Evolutionary conservation across 345 rosid genomes (phyloP).

Genomic region (Corchorus capsularis): DNA sequence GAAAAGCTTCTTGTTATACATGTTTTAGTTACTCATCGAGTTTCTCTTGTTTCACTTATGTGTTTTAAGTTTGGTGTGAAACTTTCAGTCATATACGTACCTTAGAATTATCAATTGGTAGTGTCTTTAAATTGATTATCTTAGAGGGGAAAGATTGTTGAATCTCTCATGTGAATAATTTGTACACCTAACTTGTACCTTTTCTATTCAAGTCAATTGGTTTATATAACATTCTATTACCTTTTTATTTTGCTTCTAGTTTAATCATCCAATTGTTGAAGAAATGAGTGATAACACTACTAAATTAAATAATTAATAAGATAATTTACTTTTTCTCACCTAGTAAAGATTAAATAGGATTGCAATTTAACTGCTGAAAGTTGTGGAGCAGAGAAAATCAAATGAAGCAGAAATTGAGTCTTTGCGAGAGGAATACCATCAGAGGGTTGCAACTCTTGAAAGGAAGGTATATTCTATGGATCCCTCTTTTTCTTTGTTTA

Average conservation of each 20-base stretch:
- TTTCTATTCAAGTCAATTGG: background rate
- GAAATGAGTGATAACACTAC: background rate
- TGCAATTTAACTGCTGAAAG: slow-evolving; percentile 28
- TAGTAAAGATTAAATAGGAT: background rate
- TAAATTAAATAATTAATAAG: background rate
- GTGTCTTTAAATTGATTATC: background rate
- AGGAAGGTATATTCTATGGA: slow-evolving; percentile 59
- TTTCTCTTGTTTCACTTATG: background rate
- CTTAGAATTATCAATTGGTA: background rate
- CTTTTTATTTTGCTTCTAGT: background rate
- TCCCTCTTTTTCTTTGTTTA: slow-evolving; percentile 18
- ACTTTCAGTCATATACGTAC: background rate
- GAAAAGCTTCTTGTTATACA: background rate
- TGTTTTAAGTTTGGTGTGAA: background rate
- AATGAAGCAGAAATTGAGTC: slow-evolving; percentile 93
- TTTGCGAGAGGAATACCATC: slow-evolving; percentile 96
- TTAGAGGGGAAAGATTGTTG: background rate
- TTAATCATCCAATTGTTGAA: background rate
- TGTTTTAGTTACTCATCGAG: background rate
- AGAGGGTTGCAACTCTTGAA: slow-evolving; percentile 92
- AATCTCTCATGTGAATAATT: background rate
- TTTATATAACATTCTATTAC: background rate
- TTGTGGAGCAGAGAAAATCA: slow-evolving; percentile 74
- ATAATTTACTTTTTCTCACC: background rate
- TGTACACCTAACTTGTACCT: background rate